Evolutionary conservation across 441 rosid species (phyloP).

Genomic region (Syzygium syzygioides): DNA sequence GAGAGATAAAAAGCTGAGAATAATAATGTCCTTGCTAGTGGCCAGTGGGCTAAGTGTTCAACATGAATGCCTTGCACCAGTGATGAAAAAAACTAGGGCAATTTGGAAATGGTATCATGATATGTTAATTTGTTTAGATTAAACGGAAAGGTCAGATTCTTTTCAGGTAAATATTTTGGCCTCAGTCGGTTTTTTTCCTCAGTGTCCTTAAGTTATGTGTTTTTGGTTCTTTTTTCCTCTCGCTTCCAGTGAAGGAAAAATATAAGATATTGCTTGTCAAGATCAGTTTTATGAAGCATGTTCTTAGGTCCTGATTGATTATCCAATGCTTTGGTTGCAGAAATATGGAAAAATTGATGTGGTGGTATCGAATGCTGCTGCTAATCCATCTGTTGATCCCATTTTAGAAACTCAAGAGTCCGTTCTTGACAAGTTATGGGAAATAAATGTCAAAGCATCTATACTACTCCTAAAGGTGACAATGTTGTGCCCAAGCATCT

Average conservation of each 20-base stretch:
- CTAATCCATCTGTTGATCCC: conserved; percentile 47
- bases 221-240: neutral
- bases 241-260: neutral
- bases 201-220: neutral
- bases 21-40: neutral
- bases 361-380: conserved; percentile 61
- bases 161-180: neutral
- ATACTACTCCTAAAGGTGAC: conserved; percentile 47
- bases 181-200: neutral
- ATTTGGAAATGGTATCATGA: neutral
- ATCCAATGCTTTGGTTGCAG: conserved; percentile 29
- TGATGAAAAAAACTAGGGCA: neutral
- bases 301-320: neutral
- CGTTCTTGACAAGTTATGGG: conserved; percentile 67
- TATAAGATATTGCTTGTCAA: neutral
- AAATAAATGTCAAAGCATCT: conserved; percentile 64
- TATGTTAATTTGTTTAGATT: neutral
- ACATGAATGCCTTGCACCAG: neutral
- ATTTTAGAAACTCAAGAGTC: conserved; percentile 42
- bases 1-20: neutral
- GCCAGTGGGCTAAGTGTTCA: neutral
- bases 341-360: conserved; percentile 61
- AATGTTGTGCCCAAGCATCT: neutral
- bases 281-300: neutral
- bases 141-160: neutral